Conservation (phyloP, 2,329 filamentous ascomycete genomes). For the Beauveria rudraprayagi region DNA sequence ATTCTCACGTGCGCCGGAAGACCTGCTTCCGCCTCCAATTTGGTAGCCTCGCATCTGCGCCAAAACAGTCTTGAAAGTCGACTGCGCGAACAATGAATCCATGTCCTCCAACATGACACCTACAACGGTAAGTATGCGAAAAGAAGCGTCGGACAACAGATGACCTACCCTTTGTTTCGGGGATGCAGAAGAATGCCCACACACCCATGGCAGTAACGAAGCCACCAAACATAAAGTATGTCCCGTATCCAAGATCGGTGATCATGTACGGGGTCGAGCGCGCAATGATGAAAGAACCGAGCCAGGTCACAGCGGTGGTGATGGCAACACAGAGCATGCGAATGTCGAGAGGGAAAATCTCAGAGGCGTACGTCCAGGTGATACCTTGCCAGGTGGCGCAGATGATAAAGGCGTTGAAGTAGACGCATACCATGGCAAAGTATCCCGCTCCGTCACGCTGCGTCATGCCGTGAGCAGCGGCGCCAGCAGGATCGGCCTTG, state of each 20-base stretch:
- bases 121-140: too few relatives aligned
- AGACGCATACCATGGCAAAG: slow-evolving; percentile 33
- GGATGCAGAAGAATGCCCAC: slow-evolving; percentile 40
- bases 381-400: slow-evolving; percentile 35
- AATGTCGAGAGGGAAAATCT: slow-evolving; percentile 35
- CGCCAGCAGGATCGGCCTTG: slow-evolving; percentile 15
- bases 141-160: too few relatives aligned
- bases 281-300: slow-evolving; percentile 33
- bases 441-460: slow-evolving; percentile 33
- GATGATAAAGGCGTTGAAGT: slow-evolving; percentile 31
- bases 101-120: too few relatives aligned
- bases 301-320: slow-evolving; percentile 29
- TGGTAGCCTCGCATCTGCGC: too few relatives aligned
- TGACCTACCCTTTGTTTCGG: slow-evolving; percentile 35
- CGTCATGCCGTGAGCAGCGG: slow-evolving; percentile 38
- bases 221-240: slow-evolving; percentile 45
- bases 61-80: too few relatives aligned
- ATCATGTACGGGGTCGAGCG: slow-evolving; percentile 34
- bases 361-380: slow-evolving; percentile 37
- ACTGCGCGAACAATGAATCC: too few relatives aligned
- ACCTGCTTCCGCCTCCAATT: too few relatives aligned
- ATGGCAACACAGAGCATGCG: slow-evolving; percentile 28
- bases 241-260: slow-evolving; percentile 35
- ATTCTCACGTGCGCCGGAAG: too few relatives aligned
- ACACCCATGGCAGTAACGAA: slow-evolving; percentile 33